These are phyloP conservation scores for Oryza punctata DNA, from an alignment of 176 grass and related monocot genomes.

Conservation along the genomic window DNA sequence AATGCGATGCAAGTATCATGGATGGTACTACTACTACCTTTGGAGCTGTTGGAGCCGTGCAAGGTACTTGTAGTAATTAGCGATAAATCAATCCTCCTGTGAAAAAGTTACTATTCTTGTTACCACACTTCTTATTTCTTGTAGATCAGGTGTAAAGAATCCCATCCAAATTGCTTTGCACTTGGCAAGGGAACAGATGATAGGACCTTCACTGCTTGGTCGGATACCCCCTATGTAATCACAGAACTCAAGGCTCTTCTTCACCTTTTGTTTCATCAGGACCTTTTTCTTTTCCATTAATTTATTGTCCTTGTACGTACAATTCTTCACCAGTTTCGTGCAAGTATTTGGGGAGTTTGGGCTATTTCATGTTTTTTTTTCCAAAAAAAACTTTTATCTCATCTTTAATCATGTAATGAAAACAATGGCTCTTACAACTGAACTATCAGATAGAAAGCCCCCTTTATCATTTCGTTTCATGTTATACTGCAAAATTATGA, in stretches of 20 bases:
- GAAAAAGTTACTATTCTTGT: neutral
- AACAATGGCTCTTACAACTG: conserved; percentile 10
- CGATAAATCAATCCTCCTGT: neutral
- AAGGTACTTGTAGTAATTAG: conserved; percentile 61
- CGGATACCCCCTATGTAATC: conserved; percentile 99
- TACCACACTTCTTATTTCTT: conserved; percentile 50
- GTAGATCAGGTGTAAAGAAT: conserved; percentile 96
- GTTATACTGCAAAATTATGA: conserved; percentile 5
- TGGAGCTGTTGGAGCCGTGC: conserved; percentile 87
- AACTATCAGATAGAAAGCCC: conserved; percentile 15
- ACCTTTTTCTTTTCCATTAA: neutral
- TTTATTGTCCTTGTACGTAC: neutral
- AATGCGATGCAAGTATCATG: conserved; percentile 99
- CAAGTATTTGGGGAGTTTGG: neutral
- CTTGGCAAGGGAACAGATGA: conserved; percentile 81
- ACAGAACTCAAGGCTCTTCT: conserved; percentile 17
- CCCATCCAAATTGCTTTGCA: conserved; percentile 72
- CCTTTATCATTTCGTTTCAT: conserved; percentile 7
- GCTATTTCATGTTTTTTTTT: conserved; percentile 5
- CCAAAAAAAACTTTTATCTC: conserved; percentile 5
- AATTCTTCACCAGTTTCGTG: neutral
- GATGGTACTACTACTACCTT: conserved; percentile 79
- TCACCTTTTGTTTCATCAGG: neutral
- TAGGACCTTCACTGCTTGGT: conserved; percentile 71
- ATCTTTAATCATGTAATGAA: conserved; percentile 21